Evolutionary conservation across 2,329 filamentous ascomycete genomes (phyloP), one percentile per base, ranked within the genome.

Genomic region (Neofusicoccum cordaticola): DNA sequence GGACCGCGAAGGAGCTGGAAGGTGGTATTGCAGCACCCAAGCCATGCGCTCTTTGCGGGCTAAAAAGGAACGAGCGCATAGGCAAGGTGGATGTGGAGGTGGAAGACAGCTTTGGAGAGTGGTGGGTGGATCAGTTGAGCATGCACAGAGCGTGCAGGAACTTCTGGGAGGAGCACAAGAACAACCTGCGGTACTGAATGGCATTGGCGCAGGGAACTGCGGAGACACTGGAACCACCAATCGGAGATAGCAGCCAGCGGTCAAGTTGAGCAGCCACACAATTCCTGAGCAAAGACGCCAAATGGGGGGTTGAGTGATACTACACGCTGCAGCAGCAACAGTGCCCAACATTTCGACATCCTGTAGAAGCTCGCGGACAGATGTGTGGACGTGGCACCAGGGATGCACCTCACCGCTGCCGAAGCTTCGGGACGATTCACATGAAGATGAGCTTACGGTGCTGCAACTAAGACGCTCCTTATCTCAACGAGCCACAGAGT

Each of bases 31-130:
- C 87, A 22, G 90, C 92, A 3, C 81, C 87, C 0, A 90, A 91
- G 75, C 82, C 89, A 0, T 98, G 94, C 78, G 85, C 93, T 58
- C 81, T 98, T 37, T 98, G 94, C 76, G 94, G 94, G 0, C 78
- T 98, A 68, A 95, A 91, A 79, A 83, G 94, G 68, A 92, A 97
- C 45, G 94, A 98, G 79, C 85, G 94, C 57, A 83, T 97, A 11
- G 77, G 80, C 19, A 92, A 88, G 72, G 85, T 95, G 39, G 93
- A 96, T 72, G 81, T 88, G 61, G 84, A 88, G 31, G 87, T 96
- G 8, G 88, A 94, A 71, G 94, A 98, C 76, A 93, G 90, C 75
- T 97, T 97, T 81, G 93, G 92, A 12, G 94, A 98, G 80, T 98
- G 93, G 92, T 98, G 94, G 94, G 83, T 90, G 47, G 93, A 97